These are phyloP conservation scores for Naganishia albida DNA, from an alignment of 1,284 basidiomycete genomes.

Conservation along the genomic window DNA sequence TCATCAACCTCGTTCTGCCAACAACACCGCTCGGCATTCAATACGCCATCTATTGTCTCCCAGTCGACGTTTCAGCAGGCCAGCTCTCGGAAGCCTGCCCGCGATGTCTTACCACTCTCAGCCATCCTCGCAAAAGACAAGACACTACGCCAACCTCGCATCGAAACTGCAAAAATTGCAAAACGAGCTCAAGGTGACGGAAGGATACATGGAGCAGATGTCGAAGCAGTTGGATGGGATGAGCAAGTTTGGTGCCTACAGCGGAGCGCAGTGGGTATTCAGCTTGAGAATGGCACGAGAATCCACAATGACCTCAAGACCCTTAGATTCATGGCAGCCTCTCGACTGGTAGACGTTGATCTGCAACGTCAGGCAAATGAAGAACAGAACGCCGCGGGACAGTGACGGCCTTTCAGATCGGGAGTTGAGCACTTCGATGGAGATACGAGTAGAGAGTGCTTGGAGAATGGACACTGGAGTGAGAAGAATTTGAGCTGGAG, in stretches of 20 bases:
- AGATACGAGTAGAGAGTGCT: too few species aligned
- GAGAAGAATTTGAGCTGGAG: too few species aligned
- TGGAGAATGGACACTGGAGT: too few species aligned
- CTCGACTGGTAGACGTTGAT: conserved; percentile 50
- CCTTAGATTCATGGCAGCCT: conserved; percentile 53
- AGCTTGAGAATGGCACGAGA: neutral
- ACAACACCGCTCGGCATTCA: too few species aligned
- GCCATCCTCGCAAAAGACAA: conserved; percentile 41
- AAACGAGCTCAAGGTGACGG: conserved; percentile 46
- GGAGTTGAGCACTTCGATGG: too few species aligned
- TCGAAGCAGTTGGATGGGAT: conserved; percentile 45
- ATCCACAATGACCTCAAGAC: neutral
- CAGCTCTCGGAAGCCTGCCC: neutral
- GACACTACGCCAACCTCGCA: conserved; percentile 51
- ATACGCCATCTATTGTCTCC: neutral
- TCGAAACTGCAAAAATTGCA: conserved; percentile 45
- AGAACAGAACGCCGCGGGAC: neutral
- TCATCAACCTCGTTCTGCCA: neutral
- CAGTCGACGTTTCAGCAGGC: neutral
- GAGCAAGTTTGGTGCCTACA: conserved; percentile 45
- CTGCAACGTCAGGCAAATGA: conserved; percentile 35
- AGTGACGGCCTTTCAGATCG: neutral
- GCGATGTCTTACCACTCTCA: conserved; percentile 38
- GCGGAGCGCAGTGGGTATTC: conserved; percentile 50
- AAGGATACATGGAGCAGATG: conserved; percentile 45